These are phyloP conservation scores for Filosporella fistucella DNA, from an alignment of 495 filamentous ascomycete genomes.

Conservation along the genomic window DNA sequence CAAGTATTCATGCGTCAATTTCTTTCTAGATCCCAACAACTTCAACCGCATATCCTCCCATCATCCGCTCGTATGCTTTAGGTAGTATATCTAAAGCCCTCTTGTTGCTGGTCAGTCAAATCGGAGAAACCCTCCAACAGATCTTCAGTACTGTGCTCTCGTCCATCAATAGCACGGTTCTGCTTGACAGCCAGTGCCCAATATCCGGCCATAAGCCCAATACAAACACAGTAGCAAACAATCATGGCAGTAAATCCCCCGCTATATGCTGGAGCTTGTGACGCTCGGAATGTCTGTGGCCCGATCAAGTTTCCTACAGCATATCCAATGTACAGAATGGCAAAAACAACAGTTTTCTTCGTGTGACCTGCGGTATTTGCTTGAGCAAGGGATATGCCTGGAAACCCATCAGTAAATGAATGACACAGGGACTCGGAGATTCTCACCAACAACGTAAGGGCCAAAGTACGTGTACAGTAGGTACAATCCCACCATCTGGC, in stretches of 20 bases:
- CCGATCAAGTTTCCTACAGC: conserved; percentile 55
- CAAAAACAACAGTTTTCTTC: conserved; percentile 61
- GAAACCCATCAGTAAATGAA: neutral
- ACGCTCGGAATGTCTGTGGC: conserved; percentile 16
- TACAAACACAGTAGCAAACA: neutral
- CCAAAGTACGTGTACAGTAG: conserved; percentile 11
- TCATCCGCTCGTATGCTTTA: too few relatives aligned
- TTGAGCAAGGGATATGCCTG: conserved; percentile 2
- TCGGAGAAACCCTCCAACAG: conserved; percentile 1
- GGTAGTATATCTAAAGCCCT: conserved; percentile 1
- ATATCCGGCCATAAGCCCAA: conserved; percentile 8
- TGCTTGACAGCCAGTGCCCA: neutral
- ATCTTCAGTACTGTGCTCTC: neutral
- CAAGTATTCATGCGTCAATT: too few relatives aligned
- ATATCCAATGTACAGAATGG: conserved; percentile 57
- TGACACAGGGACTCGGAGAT: conserved; percentile 34
- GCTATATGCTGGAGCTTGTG: conserved; percentile 46
- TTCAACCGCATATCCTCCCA: too few relatives aligned
- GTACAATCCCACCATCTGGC: conserved; percentile 8
- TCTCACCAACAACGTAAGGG: conserved; percentile 21
- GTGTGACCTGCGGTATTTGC: conserved; percentile 51
- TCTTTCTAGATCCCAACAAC: too few relatives aligned
- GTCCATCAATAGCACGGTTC: neutral
- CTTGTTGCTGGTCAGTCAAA: conserved; percentile 1
- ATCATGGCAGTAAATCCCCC: conserved; percentile 4